phyloP scores from a whole-genome alignment of 176 grass and related monocot species.

The Puccinellia tenuiflora region DNA sequence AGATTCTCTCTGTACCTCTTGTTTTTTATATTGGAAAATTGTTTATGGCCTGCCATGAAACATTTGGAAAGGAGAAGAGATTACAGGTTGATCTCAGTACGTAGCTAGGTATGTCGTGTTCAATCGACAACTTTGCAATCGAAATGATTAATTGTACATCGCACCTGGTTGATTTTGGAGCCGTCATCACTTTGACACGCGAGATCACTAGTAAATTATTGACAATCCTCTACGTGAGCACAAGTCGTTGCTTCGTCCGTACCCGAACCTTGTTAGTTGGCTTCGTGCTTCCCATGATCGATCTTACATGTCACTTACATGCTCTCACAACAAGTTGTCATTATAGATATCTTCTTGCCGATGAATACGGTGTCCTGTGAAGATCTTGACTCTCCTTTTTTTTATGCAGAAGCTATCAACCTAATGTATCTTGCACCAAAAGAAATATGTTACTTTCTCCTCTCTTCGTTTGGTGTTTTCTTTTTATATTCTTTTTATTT shows the following conservation, averaged over 20 bases:
- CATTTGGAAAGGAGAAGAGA: not conserved
- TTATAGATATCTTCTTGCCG: not conserved
- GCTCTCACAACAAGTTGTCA: not conserved
- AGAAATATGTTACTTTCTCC: no score
- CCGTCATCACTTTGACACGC: not conserved
- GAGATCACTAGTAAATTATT: not conserved
- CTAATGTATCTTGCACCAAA: no score
- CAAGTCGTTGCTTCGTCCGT: not conserved
- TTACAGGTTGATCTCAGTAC: not conserved
- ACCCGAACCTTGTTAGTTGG: not conserved
- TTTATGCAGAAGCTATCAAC: no score
- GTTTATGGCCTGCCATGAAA: constrained; percentile 28
- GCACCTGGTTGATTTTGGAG: not conserved
- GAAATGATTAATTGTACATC: not conserved
- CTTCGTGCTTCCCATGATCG: constrained; percentile 9
- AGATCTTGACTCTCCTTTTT: not conserved
- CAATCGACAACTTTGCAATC: not conserved
- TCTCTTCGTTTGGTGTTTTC: no score
- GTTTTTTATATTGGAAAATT: not conserved
- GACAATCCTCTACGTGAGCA: constrained; percentile 4
- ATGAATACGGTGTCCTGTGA: not conserved
- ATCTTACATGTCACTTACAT: not conserved
- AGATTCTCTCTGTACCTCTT: not conserved
- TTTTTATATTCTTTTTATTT: no score
- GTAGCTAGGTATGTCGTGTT: not conserved